A percentile compares a stretch with the other conserved stretches of the same genome.
phyloP scores from a whole-genome alignment of 306 rosid genomes.

The Quercus suber region DNA sequence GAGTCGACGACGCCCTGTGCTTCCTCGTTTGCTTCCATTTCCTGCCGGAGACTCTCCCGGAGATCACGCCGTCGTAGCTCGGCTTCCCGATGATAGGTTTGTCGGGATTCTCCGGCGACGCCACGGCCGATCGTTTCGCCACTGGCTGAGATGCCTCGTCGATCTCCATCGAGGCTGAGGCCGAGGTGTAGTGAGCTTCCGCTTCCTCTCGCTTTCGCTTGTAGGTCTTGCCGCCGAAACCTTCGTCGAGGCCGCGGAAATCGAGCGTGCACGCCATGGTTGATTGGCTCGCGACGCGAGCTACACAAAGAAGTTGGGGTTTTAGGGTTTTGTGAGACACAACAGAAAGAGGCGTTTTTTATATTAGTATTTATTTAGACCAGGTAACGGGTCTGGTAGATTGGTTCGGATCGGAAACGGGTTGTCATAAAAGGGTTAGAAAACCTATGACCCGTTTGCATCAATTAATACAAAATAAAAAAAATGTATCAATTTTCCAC shows the following conservation, averaged over 20 bases:
- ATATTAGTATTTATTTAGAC: too few species aligned
- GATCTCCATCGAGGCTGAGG: background rate
- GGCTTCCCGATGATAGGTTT: conserved; percentile 65
- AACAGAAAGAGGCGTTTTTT: too few species aligned
- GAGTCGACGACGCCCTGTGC: conserved; percentile 61
- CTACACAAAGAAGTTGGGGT: background rate
- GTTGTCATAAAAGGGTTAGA: too few species aligned
- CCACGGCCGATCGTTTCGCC: background rate
- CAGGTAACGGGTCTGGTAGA: too few species aligned
- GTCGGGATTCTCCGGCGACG: conserved; percentile 72
- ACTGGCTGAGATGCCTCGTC: background rate
- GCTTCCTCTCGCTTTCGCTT: conserved; percentile 68
- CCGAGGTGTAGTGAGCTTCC: background rate
- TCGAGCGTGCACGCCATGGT: conserved; percentile 84
- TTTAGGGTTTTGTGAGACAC: too few species aligned
- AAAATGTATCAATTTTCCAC: too few species aligned
- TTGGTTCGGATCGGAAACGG: too few species aligned
- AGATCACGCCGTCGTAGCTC: conserved; percentile 83
- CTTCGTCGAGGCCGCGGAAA: conserved; percentile 83
- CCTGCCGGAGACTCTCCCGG: conserved; percentile 73
- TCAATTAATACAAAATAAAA: too few species aligned
- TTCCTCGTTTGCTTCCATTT: conserved; percentile 80
- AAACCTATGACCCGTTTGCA: too few species aligned
- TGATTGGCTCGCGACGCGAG: background rate
- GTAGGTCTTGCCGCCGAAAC: conserved; percentile 92